Evolutionary conservation across 1,284 basidiomycete species (phyloP).

Genomic region (Peniophora sp.): DNA sequence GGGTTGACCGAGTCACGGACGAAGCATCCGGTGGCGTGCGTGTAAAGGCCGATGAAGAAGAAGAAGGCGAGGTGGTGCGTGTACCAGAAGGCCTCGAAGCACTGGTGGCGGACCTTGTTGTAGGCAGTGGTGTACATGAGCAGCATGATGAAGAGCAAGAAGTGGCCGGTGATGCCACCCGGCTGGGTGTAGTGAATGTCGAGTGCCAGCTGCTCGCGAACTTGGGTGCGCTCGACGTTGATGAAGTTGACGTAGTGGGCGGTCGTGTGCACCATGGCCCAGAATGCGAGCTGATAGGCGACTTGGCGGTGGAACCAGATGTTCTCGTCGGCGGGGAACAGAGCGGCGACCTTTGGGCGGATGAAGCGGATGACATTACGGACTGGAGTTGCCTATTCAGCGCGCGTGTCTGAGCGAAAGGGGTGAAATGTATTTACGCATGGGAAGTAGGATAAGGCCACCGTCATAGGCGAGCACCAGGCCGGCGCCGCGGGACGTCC

Average conservation of each 20-base stretch:
- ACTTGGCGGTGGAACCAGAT: conserved; percentile 91
- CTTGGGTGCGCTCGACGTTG: conserved; percentile 76
- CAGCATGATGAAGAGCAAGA: conserved; percentile 85
- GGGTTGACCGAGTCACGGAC: conserved; percentile 74
- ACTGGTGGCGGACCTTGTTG: conserved; percentile 74
- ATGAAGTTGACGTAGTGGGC: conserved; percentile 90
- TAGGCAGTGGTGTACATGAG: conserved; percentile 82
- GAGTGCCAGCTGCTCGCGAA: conserved; percentile 65
- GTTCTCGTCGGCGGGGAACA: conserved; percentile 85
- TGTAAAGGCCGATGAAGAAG: conserved; percentile 82
- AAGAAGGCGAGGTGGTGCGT: conserved; percentile 89
- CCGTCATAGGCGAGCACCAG: conserved; percentile 80
- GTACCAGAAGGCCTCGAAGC: conserved; percentile 92
- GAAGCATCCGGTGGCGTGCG: conserved; percentile 88
- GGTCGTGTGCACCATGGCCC: conserved; percentile 81
- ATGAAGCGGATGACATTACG: conserved; percentile 77
- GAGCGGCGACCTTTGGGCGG: conserved; percentile 67
- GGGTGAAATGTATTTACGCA: too few relatives aligned
- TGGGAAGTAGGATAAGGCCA: conserved; percentile 74
- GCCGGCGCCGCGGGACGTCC: conserved; percentile 81
- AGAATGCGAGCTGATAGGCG: conserved; percentile 85
- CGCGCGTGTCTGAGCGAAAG: background rate
- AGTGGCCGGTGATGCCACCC: conserved; percentile 83
- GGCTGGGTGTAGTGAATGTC: conserved; percentile 82
- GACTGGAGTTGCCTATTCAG: conserved; percentile 20